Evolutionary conservation across 176 grass and related monocot species (phyloP).

Genomic region (Triticum monococcum): DNA sequence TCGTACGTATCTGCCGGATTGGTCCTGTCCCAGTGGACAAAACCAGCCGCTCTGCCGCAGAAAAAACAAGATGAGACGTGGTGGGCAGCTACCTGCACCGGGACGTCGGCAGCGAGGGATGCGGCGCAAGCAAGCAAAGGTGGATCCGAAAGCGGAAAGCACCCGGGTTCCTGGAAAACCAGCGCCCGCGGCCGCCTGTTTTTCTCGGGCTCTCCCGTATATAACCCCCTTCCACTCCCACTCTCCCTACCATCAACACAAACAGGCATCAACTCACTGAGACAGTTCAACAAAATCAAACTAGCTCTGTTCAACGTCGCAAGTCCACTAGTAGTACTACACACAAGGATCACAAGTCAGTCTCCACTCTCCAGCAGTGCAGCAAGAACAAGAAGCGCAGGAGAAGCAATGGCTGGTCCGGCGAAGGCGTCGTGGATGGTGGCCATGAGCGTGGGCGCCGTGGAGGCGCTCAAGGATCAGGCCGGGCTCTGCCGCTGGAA

Average conservation of each 20-base stretch:
- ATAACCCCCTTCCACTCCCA: not conserved
- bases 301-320: not conserved
- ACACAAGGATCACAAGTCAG: too few species aligned
- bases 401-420: not conserved
- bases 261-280: not conserved
- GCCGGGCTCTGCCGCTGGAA: conserved; percentile 63
- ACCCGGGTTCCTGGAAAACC: not conserved
- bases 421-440: conserved; percentile 54
- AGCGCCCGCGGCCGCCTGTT: not conserved
- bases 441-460: conserved; percentile 54
- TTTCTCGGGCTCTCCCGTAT: not conserved
- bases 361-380: too few species aligned
- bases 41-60: not conserved
- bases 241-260: not conserved
- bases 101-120: not conserved
- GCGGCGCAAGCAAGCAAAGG: not conserved
- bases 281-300: not conserved
- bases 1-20: too few species aligned
- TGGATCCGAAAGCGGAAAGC: not conserved
- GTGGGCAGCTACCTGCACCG: not conserved
- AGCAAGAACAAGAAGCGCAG: too few species aligned
- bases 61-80: not conserved
- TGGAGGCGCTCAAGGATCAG: conserved; percentile 73
- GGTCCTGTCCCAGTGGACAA: not conserved
- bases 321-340: not conserved